phyloP scores from a whole-genome alignment of 352 stramenopile species.

The Phytophthora hibernalis region DNA sequence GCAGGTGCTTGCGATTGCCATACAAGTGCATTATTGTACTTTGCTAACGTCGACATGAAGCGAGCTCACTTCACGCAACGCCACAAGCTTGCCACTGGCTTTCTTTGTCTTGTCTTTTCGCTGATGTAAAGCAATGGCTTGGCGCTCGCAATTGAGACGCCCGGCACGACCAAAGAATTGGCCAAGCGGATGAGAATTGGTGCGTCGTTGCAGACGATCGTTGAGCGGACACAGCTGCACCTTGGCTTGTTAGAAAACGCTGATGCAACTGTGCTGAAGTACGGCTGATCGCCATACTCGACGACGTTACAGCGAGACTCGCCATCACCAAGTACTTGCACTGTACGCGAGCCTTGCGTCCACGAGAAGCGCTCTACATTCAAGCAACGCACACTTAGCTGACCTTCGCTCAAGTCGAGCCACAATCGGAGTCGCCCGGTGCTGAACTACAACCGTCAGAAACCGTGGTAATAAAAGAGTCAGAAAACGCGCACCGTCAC shows the following conservation, averaged over 20 bases:
- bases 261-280: not conserved
- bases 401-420: not conserved
- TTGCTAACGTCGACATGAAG: no score
- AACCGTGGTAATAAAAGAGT: slow-evolving; percentile 20
- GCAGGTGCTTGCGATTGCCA: no score
- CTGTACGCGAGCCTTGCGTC: no score
- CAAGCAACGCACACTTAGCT: no score
- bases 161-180: slow-evolving; percentile 1
- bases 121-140: not conserved
- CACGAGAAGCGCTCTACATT: not conserved
- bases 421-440: slow-evolving; percentile 8
- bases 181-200: not conserved
- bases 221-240: not conserved
- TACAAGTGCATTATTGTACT: no score
- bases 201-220: not conserved
- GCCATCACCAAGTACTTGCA: not conserved
- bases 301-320: not conserved
- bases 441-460: slow-evolving; percentile 14
- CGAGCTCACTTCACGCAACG: no score
- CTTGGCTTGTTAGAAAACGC: not conserved
- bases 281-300: not conserved
- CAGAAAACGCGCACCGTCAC: not conserved
- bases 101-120: slow-evolving; percentile 7
- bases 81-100: slow-evolving; percentile 14
- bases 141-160: not conserved